phyloP scores from a whole-genome alignment of 352 stramenopile genomes.

The Thraustochytrium sp. region DNA sequence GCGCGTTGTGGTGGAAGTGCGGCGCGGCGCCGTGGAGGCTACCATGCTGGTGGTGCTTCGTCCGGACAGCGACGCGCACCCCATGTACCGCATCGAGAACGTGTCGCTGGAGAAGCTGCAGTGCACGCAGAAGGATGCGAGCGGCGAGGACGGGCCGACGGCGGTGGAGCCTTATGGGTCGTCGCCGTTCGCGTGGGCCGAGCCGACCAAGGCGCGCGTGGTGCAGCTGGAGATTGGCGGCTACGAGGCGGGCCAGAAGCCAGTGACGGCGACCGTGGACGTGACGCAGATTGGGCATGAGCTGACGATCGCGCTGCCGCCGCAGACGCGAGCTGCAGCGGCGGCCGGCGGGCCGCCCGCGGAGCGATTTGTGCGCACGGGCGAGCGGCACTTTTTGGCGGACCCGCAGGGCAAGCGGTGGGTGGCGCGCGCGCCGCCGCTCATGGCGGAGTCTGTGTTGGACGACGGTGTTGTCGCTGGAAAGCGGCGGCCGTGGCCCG shows the following conservation, averaged over 20 bases:
- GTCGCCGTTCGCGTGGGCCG: neutral
- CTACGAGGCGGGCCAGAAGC: neutral
- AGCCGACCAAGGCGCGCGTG: neutral
- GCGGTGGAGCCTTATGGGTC: neutral
- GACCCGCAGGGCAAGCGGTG: neutral
- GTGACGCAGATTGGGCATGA: slow-evolving; percentile 9
- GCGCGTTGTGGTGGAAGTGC: slow-evolving; percentile 9
- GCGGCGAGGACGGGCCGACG: neutral
- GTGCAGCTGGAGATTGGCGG: slow-evolving; percentile 1
- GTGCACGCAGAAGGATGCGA: neutral
- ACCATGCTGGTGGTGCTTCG: slow-evolving; percentile 8
- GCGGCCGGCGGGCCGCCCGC: neutral
- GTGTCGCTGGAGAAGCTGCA: neutral
- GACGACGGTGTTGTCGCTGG: neutral
- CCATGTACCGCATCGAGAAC: slow-evolving; percentile 40
- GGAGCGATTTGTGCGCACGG: neutral
- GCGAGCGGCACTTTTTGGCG: neutral
- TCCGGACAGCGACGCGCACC: neutral
- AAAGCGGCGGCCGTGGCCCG: neutral
- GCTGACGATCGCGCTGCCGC: neutral
- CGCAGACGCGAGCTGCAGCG: neutral
- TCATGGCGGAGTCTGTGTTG: neutral
- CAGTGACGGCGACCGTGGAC: neutral
- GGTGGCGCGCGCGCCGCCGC: neutral
- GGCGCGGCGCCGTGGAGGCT: neutral